phyloP scores from a whole-genome alignment of 139 green algal genomes.

The Tetradesmus lagerheimii region DNA sequence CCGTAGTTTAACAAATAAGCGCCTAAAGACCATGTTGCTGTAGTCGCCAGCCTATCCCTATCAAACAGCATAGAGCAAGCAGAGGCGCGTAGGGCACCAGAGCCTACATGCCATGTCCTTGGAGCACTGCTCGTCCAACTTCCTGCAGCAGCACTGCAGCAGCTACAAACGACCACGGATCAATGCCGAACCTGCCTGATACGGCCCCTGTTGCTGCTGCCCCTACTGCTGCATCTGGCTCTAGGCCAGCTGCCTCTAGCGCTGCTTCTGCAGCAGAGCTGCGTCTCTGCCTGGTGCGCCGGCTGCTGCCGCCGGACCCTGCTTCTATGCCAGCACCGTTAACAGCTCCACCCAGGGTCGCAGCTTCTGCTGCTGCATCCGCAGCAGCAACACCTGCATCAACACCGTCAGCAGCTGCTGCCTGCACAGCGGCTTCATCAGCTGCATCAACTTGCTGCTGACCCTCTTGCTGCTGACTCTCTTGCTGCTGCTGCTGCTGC shows the following conservation, averaged over 20 bases:
- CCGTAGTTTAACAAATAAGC: too few relatives aligned
- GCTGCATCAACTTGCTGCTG: background rate
- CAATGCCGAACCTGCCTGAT: slow-evolving; percentile 3
- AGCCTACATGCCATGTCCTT: background rate
- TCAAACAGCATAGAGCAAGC: too few relatives aligned
- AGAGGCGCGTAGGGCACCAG: too few relatives aligned
- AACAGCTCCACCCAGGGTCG: too few relatives aligned
- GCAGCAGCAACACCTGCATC: background rate
- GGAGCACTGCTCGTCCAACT: background rate
- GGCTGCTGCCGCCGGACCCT: background rate
- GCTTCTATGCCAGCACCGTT: background rate
- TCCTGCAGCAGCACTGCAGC: slow-evolving; percentile 40
- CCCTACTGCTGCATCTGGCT: background rate
- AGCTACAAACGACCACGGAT: slow-evolving; percentile 43
- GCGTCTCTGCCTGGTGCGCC: background rate
- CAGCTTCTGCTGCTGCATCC: background rate
- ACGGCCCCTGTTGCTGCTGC: background rate
- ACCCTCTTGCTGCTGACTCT: background rate
- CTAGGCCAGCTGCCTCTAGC: background rate
- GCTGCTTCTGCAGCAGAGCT: background rate
- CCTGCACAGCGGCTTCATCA: background rate
- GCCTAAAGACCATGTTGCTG: too few relatives aligned
- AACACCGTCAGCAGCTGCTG: background rate
- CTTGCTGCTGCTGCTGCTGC: background rate
- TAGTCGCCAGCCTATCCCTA: too few relatives aligned